Conservation (phyloP, 2,329 filamentous ascomycete species). For the Diaporthe nobilis region DNA sequence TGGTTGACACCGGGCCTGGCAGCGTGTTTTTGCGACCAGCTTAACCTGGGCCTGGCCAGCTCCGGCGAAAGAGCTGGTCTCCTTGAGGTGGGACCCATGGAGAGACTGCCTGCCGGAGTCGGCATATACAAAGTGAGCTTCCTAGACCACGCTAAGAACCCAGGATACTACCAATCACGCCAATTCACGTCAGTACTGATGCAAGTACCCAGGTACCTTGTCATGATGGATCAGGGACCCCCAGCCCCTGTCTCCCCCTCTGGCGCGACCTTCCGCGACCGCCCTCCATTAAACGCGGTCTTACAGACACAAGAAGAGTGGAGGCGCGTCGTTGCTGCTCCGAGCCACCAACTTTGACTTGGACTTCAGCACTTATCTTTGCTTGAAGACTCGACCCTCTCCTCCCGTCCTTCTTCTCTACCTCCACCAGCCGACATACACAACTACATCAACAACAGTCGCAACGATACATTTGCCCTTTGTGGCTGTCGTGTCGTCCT, state of each 20-base stretch:
- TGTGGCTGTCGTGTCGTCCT: not conserved
- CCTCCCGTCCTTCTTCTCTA: not conserved
- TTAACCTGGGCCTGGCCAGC: not conserved
- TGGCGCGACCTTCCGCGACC: constrained; percentile 8
- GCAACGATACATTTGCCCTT: not conserved
- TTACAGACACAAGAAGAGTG: constrained; percentile 23
- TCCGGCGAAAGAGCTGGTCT: constrained; percentile 12
- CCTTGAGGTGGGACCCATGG: not conserved
- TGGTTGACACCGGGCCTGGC: not conserved
- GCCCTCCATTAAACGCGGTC: constrained; percentile 30
- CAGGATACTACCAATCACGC: not conserved
- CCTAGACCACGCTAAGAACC: not conserved
- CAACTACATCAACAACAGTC: constrained; percentile 2
- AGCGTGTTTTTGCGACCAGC: constrained; percentile 20
- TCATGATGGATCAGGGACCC: constrained; percentile 4
- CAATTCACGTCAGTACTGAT: not conserved
- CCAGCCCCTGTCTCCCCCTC: constrained; percentile 1
- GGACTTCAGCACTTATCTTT: constrained; percentile 6
- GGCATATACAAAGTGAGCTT: not conserved
- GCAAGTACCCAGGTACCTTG: not conserved
- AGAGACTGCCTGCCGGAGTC: constrained; percentile 22
- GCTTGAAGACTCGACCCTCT: not conserved
- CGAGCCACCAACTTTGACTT: constrained; percentile 30
- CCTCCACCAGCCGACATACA: not conserved
- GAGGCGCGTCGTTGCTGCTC: constrained; percentile 32